These are phyloP conservation scores for Pyrenophora graminea DNA, from an alignment of 2,329 filamentous ascomycete genomes.

Conservation along the genomic window DNA sequence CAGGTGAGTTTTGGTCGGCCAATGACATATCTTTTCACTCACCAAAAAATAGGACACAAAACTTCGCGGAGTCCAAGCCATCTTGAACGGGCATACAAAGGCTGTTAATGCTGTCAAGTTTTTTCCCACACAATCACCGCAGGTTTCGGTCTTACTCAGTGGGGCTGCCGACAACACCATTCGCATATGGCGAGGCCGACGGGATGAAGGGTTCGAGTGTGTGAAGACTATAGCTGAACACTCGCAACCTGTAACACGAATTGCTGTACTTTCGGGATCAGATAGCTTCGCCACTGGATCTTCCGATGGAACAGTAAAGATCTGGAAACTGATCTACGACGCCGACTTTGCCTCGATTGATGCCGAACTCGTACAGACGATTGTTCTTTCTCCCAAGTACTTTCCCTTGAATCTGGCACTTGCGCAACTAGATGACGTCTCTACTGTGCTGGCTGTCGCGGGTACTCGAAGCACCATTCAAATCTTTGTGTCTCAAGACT, in stretches of 20 bases:
- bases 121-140: conserved; percentile 58
- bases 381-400: conserved; percentile 75
- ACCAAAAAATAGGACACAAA: conserved; percentile 46
- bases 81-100: conserved; percentile 77
- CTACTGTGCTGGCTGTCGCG: conserved; percentile 76
- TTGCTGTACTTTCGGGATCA: conserved; percentile 53
- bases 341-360: conserved; percentile 33
- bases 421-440: conserved; percentile 60
- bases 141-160: conserved; percentile 67
- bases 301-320: conserved; percentile 65
- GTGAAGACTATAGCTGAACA: conserved; percentile 65
- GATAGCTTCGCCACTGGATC: conserved; percentile 62
- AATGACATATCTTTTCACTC: conserved; percentile 10
- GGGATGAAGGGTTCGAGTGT: conserved; percentile 45
- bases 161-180: conserved; percentile 81
- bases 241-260: conserved; percentile 71
- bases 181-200: conserved; percentile 60
- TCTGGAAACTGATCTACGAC: conserved; percentile 66
- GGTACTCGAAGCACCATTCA: conserved; percentile 85
- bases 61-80: conserved; percentile 62
- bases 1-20: conserved; percentile 58
- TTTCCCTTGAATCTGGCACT: conserved; percentile 81
- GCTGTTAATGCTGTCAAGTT: conserved; percentile 85
- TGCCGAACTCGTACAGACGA: conserved; percentile 52
- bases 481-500: conserved; percentile 66